phyloP scores from a whole-genome alignment of 768 basidiomycete genomes.

The Boletus reticuloceps region DNA sequence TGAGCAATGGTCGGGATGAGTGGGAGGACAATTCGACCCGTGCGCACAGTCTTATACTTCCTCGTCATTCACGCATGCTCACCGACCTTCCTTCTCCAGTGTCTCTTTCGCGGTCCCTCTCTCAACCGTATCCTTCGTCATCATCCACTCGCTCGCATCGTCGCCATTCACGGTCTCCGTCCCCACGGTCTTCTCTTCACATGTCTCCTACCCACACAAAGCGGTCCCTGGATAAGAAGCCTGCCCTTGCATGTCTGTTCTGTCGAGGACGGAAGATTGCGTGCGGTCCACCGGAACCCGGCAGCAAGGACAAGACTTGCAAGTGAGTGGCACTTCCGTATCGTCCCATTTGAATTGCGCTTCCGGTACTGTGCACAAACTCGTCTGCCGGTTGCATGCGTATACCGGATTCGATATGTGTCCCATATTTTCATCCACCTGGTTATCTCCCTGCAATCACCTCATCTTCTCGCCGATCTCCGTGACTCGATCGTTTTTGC shows the following conservation, averaged over 20 bases:
- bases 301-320: slow-evolving; percentile 57
- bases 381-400: slow-evolving; percentile 12
- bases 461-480: slow-evolving; percentile 27
- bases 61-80: slow-evolving; percentile 21
- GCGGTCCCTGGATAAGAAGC: slow-evolving; percentile 46
- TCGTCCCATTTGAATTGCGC: background rate
- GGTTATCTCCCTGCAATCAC: slow-evolving; percentile 22
- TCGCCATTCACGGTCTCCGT: slow-evolving; percentile 26
- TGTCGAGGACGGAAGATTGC: slow-evolving; percentile 70
- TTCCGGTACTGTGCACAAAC: slow-evolving; percentile 1
- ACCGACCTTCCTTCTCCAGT: slow-evolving; percentile 10
- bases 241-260: slow-evolving; percentile 61
- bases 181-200: slow-evolving; percentile 17
- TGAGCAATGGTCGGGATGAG: slow-evolving; percentile 10
- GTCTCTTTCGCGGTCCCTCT: slow-evolving; percentile 9
- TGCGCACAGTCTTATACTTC: slow-evolving; percentile 1
- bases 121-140: slow-evolving; percentile 9
- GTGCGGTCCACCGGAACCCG: slow-evolving; percentile 56
- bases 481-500: slow-evolving; percentile 13
- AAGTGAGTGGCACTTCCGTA: slow-evolving; percentile 46
- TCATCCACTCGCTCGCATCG: slow-evolving; percentile 21
- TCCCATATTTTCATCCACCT: background rate
- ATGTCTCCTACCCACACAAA: slow-evolving; percentile 25
- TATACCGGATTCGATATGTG: slow-evolving; percentile 10
- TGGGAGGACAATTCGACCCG: slow-evolving; percentile 20